A percentile compares a stretch with the other conserved stretches of the same genome.
These are phyloP conservation scores for Penicillium flavigenum DNA, from an alignment of 495 filamentous ascomycete genomes.

Conservation along the genomic window DNA sequence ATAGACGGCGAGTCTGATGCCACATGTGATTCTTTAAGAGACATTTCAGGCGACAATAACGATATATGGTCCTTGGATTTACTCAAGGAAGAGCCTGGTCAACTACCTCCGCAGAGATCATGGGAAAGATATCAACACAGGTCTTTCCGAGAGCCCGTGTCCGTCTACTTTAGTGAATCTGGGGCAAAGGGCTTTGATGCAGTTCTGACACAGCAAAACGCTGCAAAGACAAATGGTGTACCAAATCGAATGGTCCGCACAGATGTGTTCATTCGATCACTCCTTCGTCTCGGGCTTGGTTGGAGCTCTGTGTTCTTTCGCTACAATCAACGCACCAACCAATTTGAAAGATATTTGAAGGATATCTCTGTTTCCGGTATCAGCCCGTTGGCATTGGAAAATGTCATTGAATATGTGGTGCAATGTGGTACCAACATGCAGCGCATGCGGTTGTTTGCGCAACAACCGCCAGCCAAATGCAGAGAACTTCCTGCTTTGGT, in stretches of 20 bases:
- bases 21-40: conserved; percentile 8
- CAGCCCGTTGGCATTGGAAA: conserved; percentile 56
- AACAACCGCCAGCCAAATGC: conserved; percentile 30
- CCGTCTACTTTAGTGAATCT: conserved; percentile 75
- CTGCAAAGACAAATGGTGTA: conserved; percentile 5
- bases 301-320: conserved; percentile 76
- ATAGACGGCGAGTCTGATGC: conserved; percentile 29
- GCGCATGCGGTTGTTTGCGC: conserved; percentile 59
- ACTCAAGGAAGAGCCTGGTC: conserved; percentile 13
- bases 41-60: conserved; percentile 30
- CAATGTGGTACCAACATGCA: conserved; percentile 69
- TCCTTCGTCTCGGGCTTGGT: conserved; percentile 74
- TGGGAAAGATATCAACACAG: conserved; percentile 69
- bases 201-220: conserved; percentile 43
- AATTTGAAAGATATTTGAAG: conserved; percentile 57
- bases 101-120: conserved; percentile 52
- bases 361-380: conserved; percentile 67
- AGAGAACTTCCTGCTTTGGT: conserved; percentile 36
- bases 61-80: conserved; percentile 56
- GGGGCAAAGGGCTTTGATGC: conserved; percentile 74
- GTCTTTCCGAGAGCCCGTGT: conserved; percentile 41
- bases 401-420: conserved; percentile 56
- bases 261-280: conserved; percentile 56
- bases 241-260: conserved; percentile 32
- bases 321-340: conserved; percentile 56